Evolutionary conservation across 331 rosid genomes (phyloP), one percentile per base, ranked within the genome.

Genomic region (Prunus yedoensis): DNA sequence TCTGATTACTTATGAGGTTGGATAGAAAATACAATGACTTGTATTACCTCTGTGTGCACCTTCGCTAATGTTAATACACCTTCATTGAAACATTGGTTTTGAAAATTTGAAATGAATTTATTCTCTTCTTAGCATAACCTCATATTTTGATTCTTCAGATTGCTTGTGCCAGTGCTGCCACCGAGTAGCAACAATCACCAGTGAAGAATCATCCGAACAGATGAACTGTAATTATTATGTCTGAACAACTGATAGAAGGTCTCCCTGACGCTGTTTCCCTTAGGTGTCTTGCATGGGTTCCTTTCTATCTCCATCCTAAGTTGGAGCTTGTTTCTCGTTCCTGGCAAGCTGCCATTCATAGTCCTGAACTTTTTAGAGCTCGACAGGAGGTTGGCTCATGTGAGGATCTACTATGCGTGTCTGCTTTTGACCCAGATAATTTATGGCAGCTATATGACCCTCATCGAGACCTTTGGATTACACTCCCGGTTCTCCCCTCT

Each of bases 361-460:
- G 97, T 74, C 59, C 76, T 72, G 99, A 92, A 78, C 86, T 94
- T 68, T 90, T 89, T 75, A 89, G 83, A 84, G 93, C 87, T 41
- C 92, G 99, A 32, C 80, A 70, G 81, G 97, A 94, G 85, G 84
- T 92, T 76, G 94, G 93, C 66, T 84, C 97, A 15, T 70, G 89
- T 38, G 99, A 94, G 83, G 91, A 92, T 74, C 81, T 92, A 63
- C 76, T 94, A 64, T 92, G 97, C 18, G 96, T 88, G 54, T 92
- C 96, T 59, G 97, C 99, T 70, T 92, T 83, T 77, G 97, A 92
- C 52, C 99, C 99, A 9, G 99, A 94, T 86, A 94, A 94, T 60
- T 66, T 92, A 54, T 95, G 99, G 99, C 99, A 95, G 77, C 82
- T 95, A 56, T 90, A 90, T 82, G 99, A 95, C 43, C 96, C 99